These are phyloP conservation scores for Alloteropsis angusta DNA, from an alignment of 202 grass and related monocot species.

Conservation along the genomic window DNA sequence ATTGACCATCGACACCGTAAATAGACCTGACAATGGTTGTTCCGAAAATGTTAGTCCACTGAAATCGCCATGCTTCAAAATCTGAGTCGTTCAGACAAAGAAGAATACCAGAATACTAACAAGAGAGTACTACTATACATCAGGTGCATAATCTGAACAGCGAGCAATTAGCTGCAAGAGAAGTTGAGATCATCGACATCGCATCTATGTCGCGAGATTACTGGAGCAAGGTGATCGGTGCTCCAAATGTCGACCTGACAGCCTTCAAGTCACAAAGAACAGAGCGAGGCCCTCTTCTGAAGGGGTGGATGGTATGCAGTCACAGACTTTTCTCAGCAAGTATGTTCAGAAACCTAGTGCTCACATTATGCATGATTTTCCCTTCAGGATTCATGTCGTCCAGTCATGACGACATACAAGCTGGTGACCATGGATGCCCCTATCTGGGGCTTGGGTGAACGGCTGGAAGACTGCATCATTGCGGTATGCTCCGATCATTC, in stretches of 20 bases:
- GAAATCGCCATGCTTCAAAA: background rate
- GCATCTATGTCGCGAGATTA: slow-evolving; percentile 64
- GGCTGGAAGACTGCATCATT: slow-evolving; percentile 62
- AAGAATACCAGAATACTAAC: background rate
- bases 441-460: slow-evolving; percentile 72
- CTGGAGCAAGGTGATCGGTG: slow-evolving; percentile 72
- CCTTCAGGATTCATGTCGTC: slow-evolving; percentile 51
- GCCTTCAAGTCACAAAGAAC: slow-evolving; percentile 63
- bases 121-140: background rate
- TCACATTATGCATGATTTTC: background rate
- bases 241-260: slow-evolving; percentile 49
- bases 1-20: slow-evolving; percentile 70
- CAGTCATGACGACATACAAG: slow-evolving; percentile 84
- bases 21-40: slow-evolving; percentile 55
- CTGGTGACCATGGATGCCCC: slow-evolving; percentile 68
- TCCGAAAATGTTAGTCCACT: slow-evolving; percentile 64
- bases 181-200: slow-evolving; percentile 75
- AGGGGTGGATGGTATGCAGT: slow-evolving; percentile 68
- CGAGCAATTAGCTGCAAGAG: slow-evolving; percentile 49
- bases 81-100: background rate
- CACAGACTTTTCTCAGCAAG: background rate
- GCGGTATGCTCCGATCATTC: slow-evolving; percentile 31
- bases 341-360: background rate
- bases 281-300: slow-evolving; percentile 52
- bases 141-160: slow-evolving; percentile 62